Percentiles rank a stretch among this genome's conserved stretches.
phyloP scores from a whole-genome alignment of 208 protist genomes.

The Zelonia costaricensis region DNA sequence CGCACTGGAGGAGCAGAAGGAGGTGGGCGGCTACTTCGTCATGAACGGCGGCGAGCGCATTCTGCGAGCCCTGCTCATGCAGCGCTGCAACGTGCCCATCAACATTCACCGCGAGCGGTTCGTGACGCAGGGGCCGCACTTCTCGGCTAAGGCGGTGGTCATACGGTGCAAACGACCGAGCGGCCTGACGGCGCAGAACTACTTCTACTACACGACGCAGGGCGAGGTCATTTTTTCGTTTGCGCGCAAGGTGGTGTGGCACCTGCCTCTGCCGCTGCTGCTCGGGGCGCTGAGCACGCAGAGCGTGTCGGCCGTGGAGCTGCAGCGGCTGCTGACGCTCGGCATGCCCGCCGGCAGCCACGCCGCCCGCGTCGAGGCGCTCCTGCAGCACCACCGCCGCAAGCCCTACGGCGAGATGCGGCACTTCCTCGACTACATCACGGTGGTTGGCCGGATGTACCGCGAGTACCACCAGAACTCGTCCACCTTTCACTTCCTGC shows the following conservation, averaged over 20 bases:
- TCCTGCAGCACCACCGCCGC: slow-evolving; percentile 87
- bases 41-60: slow-evolving; percentile 98
- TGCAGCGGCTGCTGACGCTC: slow-evolving; percentile 70
- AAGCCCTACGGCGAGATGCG: slow-evolving; percentile 77
- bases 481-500: slow-evolving; percentile 74
- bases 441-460: slow-evolving; percentile 83
- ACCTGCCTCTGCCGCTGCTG: slow-evolving; percentile 80
- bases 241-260: slow-evolving; percentile 83
- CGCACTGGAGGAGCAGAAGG: slow-evolving; percentile 93
- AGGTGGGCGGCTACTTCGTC: slow-evolving; percentile 99
- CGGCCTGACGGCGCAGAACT: slow-evolving; percentile 93
- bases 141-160: slow-evolving; percentile 95
- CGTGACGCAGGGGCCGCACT: slow-evolving; percentile 89
- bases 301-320: slow-evolving; percentile 51
- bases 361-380: slow-evolving; percentile 75
- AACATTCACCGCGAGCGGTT: slow-evolving; percentile 92
- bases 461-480: slow-evolving; percentile 71
- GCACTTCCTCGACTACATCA: slow-evolving; percentile 78
- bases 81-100: slow-evolving; percentile 95
- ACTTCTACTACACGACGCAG: slow-evolving; percentile 96
- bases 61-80: slow-evolving; percentile 96
- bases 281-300: slow-evolving; percentile 67
- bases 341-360: slow-evolving; percentile 60
- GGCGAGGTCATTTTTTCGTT: slow-evolving; percentile 91
- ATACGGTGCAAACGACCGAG: slow-evolving; percentile 95